These are phyloP conservation scores for Suillus decipiens DNA, from an alignment of 768 basidiomycete species.

Conservation along the genomic window DNA sequence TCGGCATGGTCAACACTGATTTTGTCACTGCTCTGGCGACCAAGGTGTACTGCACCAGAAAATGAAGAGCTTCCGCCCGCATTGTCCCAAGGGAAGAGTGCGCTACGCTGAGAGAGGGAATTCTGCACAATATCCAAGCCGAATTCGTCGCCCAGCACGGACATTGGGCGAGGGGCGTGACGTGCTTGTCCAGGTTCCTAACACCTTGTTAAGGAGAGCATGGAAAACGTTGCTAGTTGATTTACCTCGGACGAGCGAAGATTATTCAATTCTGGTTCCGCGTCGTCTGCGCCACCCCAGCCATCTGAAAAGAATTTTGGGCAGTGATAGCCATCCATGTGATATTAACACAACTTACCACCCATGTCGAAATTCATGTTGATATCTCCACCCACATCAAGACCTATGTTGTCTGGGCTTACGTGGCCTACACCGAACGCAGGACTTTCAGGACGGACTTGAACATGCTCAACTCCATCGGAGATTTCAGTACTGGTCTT, in stretches of 20 bases:
- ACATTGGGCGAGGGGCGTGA: constrained; percentile 59
- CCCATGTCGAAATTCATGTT: constrained; percentile 23
- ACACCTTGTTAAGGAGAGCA: constrained; percentile 17
- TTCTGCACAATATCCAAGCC: constrained; percentile 45
- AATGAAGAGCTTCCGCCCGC: constrained; percentile 67
- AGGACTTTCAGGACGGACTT: neutral
- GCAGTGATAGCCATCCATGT: neutral
- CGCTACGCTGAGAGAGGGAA: constrained; percentile 60
- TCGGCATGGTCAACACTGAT: constrained; percentile 55
- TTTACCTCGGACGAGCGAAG: constrained; percentile 67
- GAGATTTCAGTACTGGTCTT: constrained; percentile 12
- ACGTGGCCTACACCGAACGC: neutral
- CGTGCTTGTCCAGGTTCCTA: constrained; percentile 89
- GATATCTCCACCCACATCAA: constrained; percentile 21
- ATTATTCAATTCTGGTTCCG: constrained; percentile 21
- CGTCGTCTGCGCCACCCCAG: constrained; percentile 23
- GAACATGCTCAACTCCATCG: neutral
- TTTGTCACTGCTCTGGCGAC: constrained; percentile 41
- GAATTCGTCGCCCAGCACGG: constrained; percentile 50
- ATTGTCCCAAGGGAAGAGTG: constrained; percentile 84
- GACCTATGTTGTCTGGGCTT: neutral
- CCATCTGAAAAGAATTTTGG: constrained; percentile 17
- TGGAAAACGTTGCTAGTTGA: neutral
- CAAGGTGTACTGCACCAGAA: constrained; percentile 36
- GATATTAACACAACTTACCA: constrained; percentile 18